Conservation (phyloP, 2,329 filamentous ascomycete species). For the Thelonectria olida region DNA sequence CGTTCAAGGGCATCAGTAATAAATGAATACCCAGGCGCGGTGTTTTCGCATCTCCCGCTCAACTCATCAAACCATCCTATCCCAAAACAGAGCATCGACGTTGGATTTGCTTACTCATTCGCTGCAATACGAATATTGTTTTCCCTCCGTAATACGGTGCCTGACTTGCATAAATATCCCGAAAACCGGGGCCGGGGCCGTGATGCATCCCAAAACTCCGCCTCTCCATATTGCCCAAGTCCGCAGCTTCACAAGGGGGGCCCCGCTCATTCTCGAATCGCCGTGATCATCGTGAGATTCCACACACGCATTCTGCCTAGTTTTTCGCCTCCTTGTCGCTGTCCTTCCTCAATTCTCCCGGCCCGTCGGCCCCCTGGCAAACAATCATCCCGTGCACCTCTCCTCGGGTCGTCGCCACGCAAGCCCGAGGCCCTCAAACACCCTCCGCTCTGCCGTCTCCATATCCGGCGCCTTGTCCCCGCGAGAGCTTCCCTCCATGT, state of each 20-base stretch:
- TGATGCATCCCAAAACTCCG: not conserved
- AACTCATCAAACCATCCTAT: too few species aligned
- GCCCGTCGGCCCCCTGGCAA: not conserved
- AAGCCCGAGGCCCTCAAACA: slow-evolving; percentile 81
- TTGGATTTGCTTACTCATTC: too few species aligned
- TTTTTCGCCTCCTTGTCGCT: not conserved
- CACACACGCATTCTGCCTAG: not conserved
- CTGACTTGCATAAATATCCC: not conserved
- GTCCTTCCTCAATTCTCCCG: not conserved
- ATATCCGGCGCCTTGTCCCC: slow-evolving; percentile 65
- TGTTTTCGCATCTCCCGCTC: too few species aligned
- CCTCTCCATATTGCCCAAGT: not conserved
- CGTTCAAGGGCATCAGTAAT: not conserved
- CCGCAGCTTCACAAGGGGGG: not conserved
- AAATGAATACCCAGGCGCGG: too few species aligned
- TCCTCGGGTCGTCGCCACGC: slow-evolving; percentile 72
- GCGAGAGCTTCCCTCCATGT: slow-evolving; percentile 65
- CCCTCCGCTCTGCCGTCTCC: slow-evolving; percentile 78
- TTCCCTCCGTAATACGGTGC: not conserved
- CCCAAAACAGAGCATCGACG: too few species aligned
- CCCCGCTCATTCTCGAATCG: not conserved
- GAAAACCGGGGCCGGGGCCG: not conserved
- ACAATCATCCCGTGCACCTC: slow-evolving; percentile 69
- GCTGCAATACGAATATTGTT: too few species aligned
- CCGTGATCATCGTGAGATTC: not conserved